Conservation (phyloP, 305 asterid genomes). For the Nicotiana rustica region DNA sequence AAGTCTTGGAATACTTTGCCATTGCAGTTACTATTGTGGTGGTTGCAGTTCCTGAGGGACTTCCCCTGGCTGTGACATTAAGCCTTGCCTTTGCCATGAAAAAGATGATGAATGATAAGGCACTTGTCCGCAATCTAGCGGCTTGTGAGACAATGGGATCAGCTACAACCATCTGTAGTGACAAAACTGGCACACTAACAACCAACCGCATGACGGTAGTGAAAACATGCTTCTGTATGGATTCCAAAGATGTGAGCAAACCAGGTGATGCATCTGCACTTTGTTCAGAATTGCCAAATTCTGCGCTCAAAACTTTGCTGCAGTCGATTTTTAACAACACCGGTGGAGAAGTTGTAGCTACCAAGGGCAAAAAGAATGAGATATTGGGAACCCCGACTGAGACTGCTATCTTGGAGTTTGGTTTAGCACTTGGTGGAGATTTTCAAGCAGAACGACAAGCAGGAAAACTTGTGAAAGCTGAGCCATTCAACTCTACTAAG, state of each 20-base stretch:
- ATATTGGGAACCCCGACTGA: conserved; percentile 94
- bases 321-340: conserved; percentile 87
- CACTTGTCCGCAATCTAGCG: conserved; percentile 85
- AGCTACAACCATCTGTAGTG: conserved; percentile 90
- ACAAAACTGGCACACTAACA: conserved; percentile 89
- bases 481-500: conserved; percentile 92
- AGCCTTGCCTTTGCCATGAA: conserved; percentile 97
- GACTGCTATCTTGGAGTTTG: conserved; percentile 82
- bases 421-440: conserved; percentile 80
- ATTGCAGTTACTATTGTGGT: conserved; percentile 93
- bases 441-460: conserved; percentile 61
- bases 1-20: conserved; percentile 81
- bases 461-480: conserved; percentile 64
- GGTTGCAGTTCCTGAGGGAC: conserved; percentile 97
- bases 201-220: conserved; percentile 92
- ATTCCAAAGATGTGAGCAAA: conserved; percentile 52
- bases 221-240: conserved; percentile 80
- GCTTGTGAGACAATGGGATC: conserved; percentile 99
- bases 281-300: conserved; percentile 55
- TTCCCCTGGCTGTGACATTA: conserved; percentile 89
- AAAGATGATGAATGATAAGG: conserved; percentile 96
- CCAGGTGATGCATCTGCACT: conserved; percentile 47
- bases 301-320: conserved; percentile 53
- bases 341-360: conserved; percentile 81
- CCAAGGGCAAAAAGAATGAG: conserved; percentile 57